These are phyloP conservation scores for Perkinsus marinus DNA, from an alignment of 169 alveolate species.

Conservation along the genomic window DNA sequence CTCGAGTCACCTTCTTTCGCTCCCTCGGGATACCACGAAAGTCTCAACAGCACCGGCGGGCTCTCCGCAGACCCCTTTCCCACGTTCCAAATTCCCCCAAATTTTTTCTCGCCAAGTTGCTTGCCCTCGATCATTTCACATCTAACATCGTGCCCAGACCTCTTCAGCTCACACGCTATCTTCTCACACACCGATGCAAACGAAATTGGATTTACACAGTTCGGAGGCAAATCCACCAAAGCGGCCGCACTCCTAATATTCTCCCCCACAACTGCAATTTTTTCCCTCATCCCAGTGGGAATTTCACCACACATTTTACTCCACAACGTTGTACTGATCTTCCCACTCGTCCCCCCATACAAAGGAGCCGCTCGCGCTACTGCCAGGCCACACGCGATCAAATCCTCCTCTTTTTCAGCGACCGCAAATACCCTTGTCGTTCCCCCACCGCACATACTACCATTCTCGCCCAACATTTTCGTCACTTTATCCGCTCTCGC, in stretches of 20 bases:
- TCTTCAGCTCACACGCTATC: neutral
- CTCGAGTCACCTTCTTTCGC: neutral
- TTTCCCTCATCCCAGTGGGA: neutral
- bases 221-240: neutral
- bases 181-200: neutral
- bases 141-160: neutral
- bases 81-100: neutral
- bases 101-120: neutral
- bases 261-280: neutral
- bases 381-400: neutral
- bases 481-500: neutral
- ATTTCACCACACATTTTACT: neutral
- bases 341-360: neutral
- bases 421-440: neutral
- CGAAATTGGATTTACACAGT: neutral
- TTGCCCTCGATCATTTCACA: neutral
- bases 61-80: neutral
- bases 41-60: neutral
- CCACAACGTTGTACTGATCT: neutral
- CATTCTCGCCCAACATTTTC: neutral
- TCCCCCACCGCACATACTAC: neutral
- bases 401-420: neutral
- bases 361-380: neutral
- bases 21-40: neutral
- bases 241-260: neutral